These are phyloP conservation scores for Acorus calamus DNA, from an alignment of 106 monocot species.

Conservation along the genomic window DNA sequence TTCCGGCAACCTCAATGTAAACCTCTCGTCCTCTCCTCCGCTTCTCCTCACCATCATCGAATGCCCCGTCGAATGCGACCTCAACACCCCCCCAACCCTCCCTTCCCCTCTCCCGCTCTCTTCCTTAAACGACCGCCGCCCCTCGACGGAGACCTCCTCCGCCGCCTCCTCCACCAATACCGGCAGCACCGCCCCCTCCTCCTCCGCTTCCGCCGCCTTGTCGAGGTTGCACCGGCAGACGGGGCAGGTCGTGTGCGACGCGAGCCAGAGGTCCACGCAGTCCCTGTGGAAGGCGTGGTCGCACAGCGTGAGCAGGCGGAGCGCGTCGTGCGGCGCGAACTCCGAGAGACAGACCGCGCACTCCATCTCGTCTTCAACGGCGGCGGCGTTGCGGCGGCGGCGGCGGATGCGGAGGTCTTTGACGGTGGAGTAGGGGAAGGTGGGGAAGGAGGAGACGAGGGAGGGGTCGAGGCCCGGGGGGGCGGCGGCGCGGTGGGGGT, in stretches of 20 bases:
- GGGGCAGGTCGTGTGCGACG: slow-evolving; percentile 31
- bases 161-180: background rate
- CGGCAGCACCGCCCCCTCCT: slow-evolving; percentile 4
- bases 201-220: slow-evolving; percentile 17
- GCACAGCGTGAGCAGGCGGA: slow-evolving; percentile 40
- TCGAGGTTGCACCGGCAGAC: slow-evolving; percentile 29
- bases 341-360: slow-evolving; percentile 43
- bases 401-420: slow-evolving; percentile 13
- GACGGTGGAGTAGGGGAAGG: slow-evolving; percentile 20
- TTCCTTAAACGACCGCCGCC: background rate
- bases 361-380: slow-evolving; percentile 1
- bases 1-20: too few relatives aligned
- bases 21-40: too few relatives aligned
- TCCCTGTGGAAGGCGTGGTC: slow-evolving; percentile 35
- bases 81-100: background rate
- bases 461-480: slow-evolving; percentile 25
- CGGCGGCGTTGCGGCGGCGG: background rate
- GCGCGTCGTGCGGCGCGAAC: slow-evolving; percentile 22
- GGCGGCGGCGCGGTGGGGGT: background rate
- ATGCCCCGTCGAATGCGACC: too few relatives aligned
- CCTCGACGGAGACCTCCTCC: slow-evolving; percentile 3
- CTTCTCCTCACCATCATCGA: too few relatives aligned
- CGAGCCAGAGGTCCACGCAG: slow-evolving; percentile 44
- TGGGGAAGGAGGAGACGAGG: slow-evolving; percentile 39
- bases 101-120: background rate